These are phyloP conservation scores for Colletotrichum tanaceti DNA, from an alignment of 2,329 filamentous ascomycete species.

Conservation along the genomic window DNA sequence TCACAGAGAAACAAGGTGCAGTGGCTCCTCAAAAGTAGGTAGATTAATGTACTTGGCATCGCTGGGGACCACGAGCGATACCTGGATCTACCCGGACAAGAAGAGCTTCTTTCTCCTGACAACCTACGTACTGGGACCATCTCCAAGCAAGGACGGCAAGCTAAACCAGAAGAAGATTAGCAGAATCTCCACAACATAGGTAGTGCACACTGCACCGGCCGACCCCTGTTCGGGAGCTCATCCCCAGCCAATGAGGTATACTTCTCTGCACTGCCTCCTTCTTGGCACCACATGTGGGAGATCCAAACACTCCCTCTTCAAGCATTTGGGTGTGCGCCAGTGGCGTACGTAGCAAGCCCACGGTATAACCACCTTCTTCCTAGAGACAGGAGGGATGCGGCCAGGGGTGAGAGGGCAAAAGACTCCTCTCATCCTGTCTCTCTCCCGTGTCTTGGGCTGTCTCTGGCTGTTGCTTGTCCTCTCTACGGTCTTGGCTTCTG, in stretches of 20 bases:
- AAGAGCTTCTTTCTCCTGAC: slow-evolving; percentile 30
- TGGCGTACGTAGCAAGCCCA: background rate
- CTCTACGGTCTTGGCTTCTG: slow-evolving; percentile 5
- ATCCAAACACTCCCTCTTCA: slow-evolving; percentile 36
- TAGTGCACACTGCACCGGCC: slow-evolving; percentile 11
- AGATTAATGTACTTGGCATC: slow-evolving; percentile 16
- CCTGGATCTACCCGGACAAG: slow-evolving; percentile 20
- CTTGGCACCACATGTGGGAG: slow-evolving; percentile 40
- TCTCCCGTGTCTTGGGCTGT: slow-evolving; percentile 11
- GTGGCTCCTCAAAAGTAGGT: slow-evolving; percentile 4
- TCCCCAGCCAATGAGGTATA: slow-evolving; percentile 33
- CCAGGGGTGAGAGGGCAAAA: slow-evolving; percentile 13
- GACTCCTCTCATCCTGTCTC: slow-evolving; percentile 11
- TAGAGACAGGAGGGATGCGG: slow-evolving; percentile 10
- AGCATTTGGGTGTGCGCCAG: background rate
- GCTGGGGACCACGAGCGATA: background rate
- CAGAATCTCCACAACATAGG: slow-evolving; percentile 5
- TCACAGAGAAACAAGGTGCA: background rate
- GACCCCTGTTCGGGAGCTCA: slow-evolving; percentile 21
- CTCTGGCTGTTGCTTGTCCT: slow-evolving; percentile 6
- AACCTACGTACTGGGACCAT: slow-evolving; percentile 37
- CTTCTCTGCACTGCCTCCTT: slow-evolving; percentile 41
- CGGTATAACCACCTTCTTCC: slow-evolving; percentile 15
- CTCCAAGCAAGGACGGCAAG: slow-evolving; percentile 19
- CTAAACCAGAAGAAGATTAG: slow-evolving; percentile 32